Evolutionary conservation across 163 green algal species (phyloP).

Genomic region (Chloroidium sp.): DNA sequence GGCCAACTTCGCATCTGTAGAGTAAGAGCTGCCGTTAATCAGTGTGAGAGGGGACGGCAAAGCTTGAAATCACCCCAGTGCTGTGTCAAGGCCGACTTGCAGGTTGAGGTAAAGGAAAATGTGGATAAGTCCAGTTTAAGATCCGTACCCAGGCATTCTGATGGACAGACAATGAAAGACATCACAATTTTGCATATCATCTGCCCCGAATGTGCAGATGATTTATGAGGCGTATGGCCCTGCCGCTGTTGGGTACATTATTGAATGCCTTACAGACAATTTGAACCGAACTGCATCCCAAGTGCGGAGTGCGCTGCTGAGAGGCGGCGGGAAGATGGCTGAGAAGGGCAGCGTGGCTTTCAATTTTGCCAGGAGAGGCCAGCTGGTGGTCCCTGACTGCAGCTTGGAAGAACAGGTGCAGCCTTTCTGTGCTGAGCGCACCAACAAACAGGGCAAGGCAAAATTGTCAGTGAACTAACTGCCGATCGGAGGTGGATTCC

Average conservation of each 20-base stretch:
- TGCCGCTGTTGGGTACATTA: slow-evolving; percentile 75
- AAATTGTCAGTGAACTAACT: no score
- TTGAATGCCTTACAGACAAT: slow-evolving; percentile 92
- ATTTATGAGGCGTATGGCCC: slow-evolving; percentile 58
- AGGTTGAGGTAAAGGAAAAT: neutral
- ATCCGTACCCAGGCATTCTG: no score
- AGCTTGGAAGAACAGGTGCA: no score
- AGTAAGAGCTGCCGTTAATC: neutral
- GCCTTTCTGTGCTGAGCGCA: no score
- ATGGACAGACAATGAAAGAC: no score
- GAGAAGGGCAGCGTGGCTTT: no score
- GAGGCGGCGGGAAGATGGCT: no score
- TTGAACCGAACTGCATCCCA: slow-evolving; percentile 67
- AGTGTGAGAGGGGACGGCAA: neutral
- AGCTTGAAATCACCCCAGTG: neutral
- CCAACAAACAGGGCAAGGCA: no score
- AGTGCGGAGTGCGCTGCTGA: slow-evolving; percentile 1
- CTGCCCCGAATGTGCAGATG: slow-evolving; percentile 12
- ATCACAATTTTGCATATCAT: neutral
- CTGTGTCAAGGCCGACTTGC: neutral
- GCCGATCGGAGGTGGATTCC: no score
- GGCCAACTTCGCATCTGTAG: neutral
- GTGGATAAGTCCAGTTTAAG: no score
- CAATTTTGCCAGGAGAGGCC: no score
- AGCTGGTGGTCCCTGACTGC: no score